These are phyloP conservation scores for Acanthamoeba comandoni DNA, from an alignment of 208 protist species.

Conservation along the genomic window DNA sequence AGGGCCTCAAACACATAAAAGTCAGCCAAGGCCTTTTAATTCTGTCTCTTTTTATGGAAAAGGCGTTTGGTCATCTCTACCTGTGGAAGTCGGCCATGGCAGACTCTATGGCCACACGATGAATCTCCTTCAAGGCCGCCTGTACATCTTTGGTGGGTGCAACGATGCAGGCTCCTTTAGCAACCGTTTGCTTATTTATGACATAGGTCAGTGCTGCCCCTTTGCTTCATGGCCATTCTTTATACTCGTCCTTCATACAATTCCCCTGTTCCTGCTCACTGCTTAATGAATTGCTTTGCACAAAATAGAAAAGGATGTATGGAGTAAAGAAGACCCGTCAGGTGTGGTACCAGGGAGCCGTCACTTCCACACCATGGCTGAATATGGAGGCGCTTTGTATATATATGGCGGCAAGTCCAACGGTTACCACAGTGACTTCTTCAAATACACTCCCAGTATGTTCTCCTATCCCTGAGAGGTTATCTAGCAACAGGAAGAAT, in stretches of 20 bases:
- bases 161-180: slow-evolving; percentile 34
- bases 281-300: neutral
- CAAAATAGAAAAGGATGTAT: neutral
- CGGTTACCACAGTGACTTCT: slow-evolving; percentile 56
- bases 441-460: no score
- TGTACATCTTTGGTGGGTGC: slow-evolving; percentile 69
- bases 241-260: neutral
- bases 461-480: no score
- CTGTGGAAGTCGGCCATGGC: no score
- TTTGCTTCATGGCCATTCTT: no score
- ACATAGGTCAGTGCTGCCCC: slow-evolving; percentile 37
- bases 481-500: no score
- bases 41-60: no score
- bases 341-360: neutral
- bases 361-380: slow-evolving; percentile 50
- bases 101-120: no score
- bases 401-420: slow-evolving; percentile 71
- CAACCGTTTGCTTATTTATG: slow-evolving; percentile 21
- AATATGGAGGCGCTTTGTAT: slow-evolving; percentile 33
- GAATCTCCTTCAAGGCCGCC: neutral
- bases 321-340: neutral
- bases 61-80: no score
- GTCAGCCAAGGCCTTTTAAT: no score
- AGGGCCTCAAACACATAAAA: no score
- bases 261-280: no score